Conservation (phyloP, 345 rosid species). For the Citropsis articulata region DNA sequence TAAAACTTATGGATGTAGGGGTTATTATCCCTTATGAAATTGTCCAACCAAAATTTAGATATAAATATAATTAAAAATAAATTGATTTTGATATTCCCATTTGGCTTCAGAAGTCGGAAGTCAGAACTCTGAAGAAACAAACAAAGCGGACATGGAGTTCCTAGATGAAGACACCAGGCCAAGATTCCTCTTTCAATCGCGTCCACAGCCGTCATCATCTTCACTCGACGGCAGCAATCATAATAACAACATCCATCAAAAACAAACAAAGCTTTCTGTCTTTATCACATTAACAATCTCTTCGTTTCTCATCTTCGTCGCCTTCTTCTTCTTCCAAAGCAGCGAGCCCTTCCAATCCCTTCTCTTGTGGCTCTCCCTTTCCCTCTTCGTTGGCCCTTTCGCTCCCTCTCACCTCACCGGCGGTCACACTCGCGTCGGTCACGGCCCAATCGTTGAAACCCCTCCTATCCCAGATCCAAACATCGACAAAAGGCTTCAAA, state of each 20-base stretch:
- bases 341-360: slow-evolving; percentile 65
- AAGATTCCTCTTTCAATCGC: slow-evolving; percentile 69
- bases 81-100: not conserved
- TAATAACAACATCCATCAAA: slow-evolving; percentile 13
- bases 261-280: slow-evolving; percentile 28
- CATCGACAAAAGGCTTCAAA: slow-evolving; percentile 30
- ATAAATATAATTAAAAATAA: too few species aligned
- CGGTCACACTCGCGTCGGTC: slow-evolving; percentile 75
- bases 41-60: too few species aligned
- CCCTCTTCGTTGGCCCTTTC: slow-evolving; percentile 67
- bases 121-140: not conserved
- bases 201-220: slow-evolving; percentile 33
- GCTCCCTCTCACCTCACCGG: slow-evolving; percentile 74
- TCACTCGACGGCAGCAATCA: slow-evolving; percentile 5
- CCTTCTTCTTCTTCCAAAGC: slow-evolving; percentile 56
- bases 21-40: too few species aligned
- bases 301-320: slow-evolving; percentile 38
- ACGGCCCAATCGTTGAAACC: slow-evolving; percentile 56
- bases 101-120: slow-evolving; percentile 6
- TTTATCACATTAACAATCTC: slow-evolving; percentile 38
- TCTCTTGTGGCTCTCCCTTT: slow-evolving; percentile 66
- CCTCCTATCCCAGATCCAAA: slow-evolving; percentile 38
- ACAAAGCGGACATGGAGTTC: slow-evolving; percentile 59
- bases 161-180: slow-evolving; percentile 82
- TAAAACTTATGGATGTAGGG: too few species aligned